phyloP scores from a whole-genome alignment of 176 grass and related monocot genomes.

The Saccharum spontaneum region DNA sequence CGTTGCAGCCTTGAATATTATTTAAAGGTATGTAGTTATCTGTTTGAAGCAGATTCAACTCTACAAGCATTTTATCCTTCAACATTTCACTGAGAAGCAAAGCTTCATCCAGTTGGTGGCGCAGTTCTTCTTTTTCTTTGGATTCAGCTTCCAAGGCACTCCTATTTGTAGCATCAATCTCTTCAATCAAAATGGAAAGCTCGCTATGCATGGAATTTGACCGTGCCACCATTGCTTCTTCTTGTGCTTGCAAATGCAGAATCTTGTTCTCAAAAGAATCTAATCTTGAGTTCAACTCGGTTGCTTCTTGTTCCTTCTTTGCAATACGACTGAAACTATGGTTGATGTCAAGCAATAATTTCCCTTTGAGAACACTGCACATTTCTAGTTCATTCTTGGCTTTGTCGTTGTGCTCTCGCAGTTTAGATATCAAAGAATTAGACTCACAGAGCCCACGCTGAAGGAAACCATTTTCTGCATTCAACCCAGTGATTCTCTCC shows the following conservation, averaged over 20 bases:
- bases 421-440: conserved; percentile 76
- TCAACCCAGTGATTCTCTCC: conserved; percentile 83
- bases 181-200: conserved; percentile 58
- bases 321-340: conserved; percentile 76
- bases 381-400: conserved; percentile 79
- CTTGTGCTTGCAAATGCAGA: conserved; percentile 74
- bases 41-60: conserved; percentile 38
- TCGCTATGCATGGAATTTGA: conserved; percentile 78
- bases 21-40: conserved; percentile 7
- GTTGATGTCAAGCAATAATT: conserved; percentile 85
- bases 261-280: conserved; percentile 82
- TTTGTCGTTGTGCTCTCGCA: conserved; percentile 75
- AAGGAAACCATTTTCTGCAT: conserved; percentile 88
- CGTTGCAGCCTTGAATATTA: conserved; percentile 26
- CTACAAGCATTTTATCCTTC: conserved; percentile 39
- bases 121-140: conserved; percentile 65
- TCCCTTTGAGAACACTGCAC: conserved; percentile 87
- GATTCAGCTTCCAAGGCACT: conserved; percentile 48
- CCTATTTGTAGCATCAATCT: conserved; percentile 72
- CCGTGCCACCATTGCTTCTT: conserved; percentile 82
- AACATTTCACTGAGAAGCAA: conserved; percentile 45
- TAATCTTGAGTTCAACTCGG: conserved; percentile 58
- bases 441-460: conserved; percentile 64
- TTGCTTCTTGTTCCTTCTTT: conserved; percentile 86
- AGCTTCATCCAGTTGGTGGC: conserved; percentile 45